Conservation (phyloP, 495 filamentous ascomycete species). For the Talaromyces thailandensis region DNA sequence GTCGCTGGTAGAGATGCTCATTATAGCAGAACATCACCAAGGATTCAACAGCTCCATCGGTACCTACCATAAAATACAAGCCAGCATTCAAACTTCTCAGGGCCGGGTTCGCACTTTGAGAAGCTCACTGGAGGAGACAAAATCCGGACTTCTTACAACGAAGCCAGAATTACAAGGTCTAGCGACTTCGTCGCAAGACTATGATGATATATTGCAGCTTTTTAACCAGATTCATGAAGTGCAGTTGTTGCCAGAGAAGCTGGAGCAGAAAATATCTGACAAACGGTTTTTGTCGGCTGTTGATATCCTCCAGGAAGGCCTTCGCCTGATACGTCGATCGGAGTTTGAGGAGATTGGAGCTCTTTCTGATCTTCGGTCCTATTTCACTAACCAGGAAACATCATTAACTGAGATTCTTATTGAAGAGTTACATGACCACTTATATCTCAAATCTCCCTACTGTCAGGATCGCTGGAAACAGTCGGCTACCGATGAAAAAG, state of each 20-base stretch:
- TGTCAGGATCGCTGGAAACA: slow-evolving; percentile 91
- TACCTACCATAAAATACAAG: slow-evolving; percentile 96
- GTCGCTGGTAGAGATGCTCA: neutral
- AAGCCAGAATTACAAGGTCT: slow-evolving; percentile 88
- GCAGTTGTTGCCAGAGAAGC: slow-evolving; percentile 80
- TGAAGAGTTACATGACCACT: slow-evolving; percentile 93
- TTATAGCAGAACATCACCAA: slow-evolving; percentile 75
- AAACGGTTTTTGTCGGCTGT: slow-evolving; percentile 92
- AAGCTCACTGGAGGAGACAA: slow-evolving; percentile 73
- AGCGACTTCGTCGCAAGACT: slow-evolving; percentile 76
- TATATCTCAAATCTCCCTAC: slow-evolving; percentile 95
- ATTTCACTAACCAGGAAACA: slow-evolving; percentile 87
- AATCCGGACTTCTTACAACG: slow-evolving; percentile 69
- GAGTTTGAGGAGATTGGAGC: slow-evolving; percentile 91
- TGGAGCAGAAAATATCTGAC: slow-evolving; percentile 90
- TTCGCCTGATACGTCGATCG: slow-evolving; percentile 71
- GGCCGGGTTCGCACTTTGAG: slow-evolving; percentile 72
- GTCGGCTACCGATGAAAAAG: slow-evolving; percentile 41
- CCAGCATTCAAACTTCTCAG: slow-evolving; percentile 84
- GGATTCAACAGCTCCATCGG: slow-evolving; percentile 99
- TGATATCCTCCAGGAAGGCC: slow-evolving; percentile 78
- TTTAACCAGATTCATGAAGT: slow-evolving; percentile 81
- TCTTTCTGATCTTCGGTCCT: slow-evolving; percentile 73
- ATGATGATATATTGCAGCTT: slow-evolving; percentile 82
- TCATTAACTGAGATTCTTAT: slow-evolving; percentile 89